These are phyloP conservation scores for Phlyctochytrium planicorne DNA, from an alignment of 192 early-diverging fungal genomes.

Conservation along the genomic window DNA sequence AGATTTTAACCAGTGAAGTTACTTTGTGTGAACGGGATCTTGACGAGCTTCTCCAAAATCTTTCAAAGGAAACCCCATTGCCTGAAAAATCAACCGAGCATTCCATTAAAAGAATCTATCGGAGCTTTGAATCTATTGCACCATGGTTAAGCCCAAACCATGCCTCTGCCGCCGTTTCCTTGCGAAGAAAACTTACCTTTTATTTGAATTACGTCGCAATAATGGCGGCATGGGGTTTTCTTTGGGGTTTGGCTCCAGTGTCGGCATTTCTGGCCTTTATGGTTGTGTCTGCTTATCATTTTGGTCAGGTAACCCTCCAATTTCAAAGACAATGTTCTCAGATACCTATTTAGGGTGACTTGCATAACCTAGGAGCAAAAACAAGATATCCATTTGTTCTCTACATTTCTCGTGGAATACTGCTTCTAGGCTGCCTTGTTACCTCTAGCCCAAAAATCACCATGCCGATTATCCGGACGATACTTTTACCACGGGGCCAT, in stretches of 20 bases:
- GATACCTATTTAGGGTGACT: constrained; percentile 18
- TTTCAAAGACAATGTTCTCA: not conserved
- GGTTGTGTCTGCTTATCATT: constrained; percentile 22
- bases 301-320: constrained; percentile 23
- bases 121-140: too few relatives aligned
- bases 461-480: constrained; percentile 22
- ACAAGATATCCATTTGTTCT: constrained; percentile 9
- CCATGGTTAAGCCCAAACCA: too few relatives aligned
- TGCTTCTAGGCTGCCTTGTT: constrained; percentile 18
- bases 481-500: too few relatives aligned
- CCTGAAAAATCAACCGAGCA: too few relatives aligned
- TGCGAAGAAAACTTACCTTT: constrained; percentile 1
- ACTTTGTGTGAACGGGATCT: constrained; percentile 8
- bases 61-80: not conserved
- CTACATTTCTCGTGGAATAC: constrained; percentile 17
- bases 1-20: not conserved
- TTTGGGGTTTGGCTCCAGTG: constrained; percentile 13
- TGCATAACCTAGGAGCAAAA: constrained; percentile 8
- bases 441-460: constrained; percentile 13
- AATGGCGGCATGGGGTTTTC: constrained; percentile 16
- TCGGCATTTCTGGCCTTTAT: constrained; percentile 24
- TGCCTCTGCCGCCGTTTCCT: too few relatives aligned
- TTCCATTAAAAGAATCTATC: too few relatives aligned
- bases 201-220: constrained; percentile 24
- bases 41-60: not conserved